phyloP scores from a whole-genome alignment of 116 monocot genomes.

The Dioscorea cayenensis region DNA sequence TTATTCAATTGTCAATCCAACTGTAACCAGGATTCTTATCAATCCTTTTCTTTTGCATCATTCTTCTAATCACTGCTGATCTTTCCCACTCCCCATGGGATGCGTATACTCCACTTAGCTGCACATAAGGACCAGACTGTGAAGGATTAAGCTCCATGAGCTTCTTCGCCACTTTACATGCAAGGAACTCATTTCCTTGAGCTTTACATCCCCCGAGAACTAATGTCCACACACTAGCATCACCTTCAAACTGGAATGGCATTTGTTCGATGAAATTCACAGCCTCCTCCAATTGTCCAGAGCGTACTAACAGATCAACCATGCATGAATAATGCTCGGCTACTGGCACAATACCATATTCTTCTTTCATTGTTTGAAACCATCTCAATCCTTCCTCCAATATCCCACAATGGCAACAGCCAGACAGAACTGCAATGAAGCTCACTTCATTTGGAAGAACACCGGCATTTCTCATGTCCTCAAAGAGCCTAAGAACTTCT shows the following conservation, averaged over 20 bases:
- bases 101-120: constrained; percentile 51
- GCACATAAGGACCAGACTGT: constrained; percentile 46
- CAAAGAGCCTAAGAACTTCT: constrained; percentile 45
- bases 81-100: constrained; percentile 49
- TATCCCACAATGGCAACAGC: constrained; percentile 72
- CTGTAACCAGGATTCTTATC: constrained; percentile 62
- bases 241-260: constrained; percentile 48
- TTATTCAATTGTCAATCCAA: constrained; percentile 42
- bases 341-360: constrained; percentile 31
- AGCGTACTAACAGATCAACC: constrained; percentile 59
- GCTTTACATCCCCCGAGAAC: constrained; percentile 68
- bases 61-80: constrained; percentile 29
- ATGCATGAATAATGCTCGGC: constrained; percentile 70
- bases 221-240: constrained; percentile 55
- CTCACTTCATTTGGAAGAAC: constrained; percentile 43
- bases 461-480: constrained; percentile 36
- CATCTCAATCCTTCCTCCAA: constrained; percentile 55
- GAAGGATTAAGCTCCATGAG: constrained; percentile 38
- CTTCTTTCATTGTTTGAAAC: constrained; percentile 50
- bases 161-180: constrained; percentile 30
- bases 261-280: constrained; percentile 45
- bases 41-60: constrained; percentile 41
- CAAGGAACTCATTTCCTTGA: constrained; percentile 33
- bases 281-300: constrained; percentile 49
- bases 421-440: constrained; percentile 54